These are phyloP conservation scores for Isabelozyma pseudorhagii DNA, from an alignment of 805 yeast genomes.

Conservation along the genomic window DNA sequence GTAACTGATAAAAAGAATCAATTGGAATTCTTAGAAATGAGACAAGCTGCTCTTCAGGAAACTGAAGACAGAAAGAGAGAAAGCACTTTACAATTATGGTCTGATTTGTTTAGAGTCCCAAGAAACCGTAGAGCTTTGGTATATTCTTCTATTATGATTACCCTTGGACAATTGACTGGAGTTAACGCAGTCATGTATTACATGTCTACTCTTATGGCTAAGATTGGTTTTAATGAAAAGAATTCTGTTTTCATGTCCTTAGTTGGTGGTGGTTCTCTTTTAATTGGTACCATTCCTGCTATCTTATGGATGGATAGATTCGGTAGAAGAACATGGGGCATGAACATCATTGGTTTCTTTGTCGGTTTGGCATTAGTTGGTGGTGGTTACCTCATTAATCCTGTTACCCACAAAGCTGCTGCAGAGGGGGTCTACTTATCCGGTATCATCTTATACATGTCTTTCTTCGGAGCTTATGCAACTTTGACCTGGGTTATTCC, in stretches of 20 bases:
- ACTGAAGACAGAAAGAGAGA: slow-evolving; percentile 34
- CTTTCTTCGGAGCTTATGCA: slow-evolving; percentile 64
- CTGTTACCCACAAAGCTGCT: slow-evolving; percentile 36
- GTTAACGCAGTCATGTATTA: slow-evolving; percentile 66
- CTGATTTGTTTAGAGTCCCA: slow-evolving; percentile 52
- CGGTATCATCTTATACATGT: slow-evolving; percentile 62
- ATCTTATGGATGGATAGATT: slow-evolving; percentile 54
- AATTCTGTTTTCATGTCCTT: slow-evolving; percentile 62
- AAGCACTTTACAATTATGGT: slow-evolving; percentile 36
- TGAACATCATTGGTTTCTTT: slow-evolving; percentile 55
- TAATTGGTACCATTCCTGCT: slow-evolving; percentile 66
- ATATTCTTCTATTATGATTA: slow-evolving; percentile 55
- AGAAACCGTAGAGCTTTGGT: slow-evolving; percentile 61
- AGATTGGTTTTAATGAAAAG: slow-evolving; percentile 52
- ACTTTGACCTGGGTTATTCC: slow-evolving; percentile 69
- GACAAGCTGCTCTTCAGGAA: slow-evolving; percentile 49
- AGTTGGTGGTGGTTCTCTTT: slow-evolving; percentile 64
- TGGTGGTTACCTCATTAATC: slow-evolving; percentile 47
- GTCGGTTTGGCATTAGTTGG: slow-evolving; percentile 61
- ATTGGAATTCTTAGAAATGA: slow-evolving; percentile 57
- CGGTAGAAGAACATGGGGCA: slow-evolving; percentile 61
- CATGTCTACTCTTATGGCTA: slow-evolving; percentile 54
- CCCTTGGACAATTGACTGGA: slow-evolving; percentile 66
- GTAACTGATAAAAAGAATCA: slow-evolving; percentile 38
- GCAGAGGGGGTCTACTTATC: slow-evolving; percentile 60